Conservation (phyloP, 371 early-diverging fungal species). For the Mortierella sp. region DNA sequence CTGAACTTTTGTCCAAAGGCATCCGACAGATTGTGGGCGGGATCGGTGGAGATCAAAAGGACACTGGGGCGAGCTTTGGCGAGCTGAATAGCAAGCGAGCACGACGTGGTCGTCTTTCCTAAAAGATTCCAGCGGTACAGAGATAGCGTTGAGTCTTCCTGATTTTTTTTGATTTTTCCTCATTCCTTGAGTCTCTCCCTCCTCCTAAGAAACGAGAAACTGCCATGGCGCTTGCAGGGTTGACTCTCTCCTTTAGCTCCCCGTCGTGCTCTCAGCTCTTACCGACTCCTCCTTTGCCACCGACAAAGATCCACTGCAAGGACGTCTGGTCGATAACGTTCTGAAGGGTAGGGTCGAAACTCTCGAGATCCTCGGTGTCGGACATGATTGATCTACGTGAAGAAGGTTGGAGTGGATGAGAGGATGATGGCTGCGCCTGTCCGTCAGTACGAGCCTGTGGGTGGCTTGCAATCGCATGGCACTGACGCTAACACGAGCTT, state of each 20-base stretch:
- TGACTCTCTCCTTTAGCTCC: no score
- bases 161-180: slow-evolving; percentile 11
- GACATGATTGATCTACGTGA: slow-evolving; percentile 25
- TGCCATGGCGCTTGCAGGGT: no score
- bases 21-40: slow-evolving; percentile 98
- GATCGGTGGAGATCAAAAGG: slow-evolving; percentile 97
- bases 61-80: slow-evolving; percentile 93
- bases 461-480: no score
- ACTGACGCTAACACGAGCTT: no score
- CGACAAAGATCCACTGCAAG: slow-evolving; percentile 98
- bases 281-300: slow-evolving; percentile 99
- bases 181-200: not conserved
- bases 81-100: slow-evolving; percentile 92
- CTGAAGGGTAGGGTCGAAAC: slow-evolving; percentile 86
- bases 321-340: slow-evolving; percentile 96
- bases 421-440: not conserved
- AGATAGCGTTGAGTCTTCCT: not conserved
- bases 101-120: slow-evolving; percentile 80
- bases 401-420: not conserved
- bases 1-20: slow-evolving; percentile 99
- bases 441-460: no score
- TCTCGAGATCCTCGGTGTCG: slow-evolving; percentile 63
- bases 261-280: slow-evolving; percentile 56
- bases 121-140: not conserved
- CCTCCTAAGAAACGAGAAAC: no score